phyloP scores from a whole-genome alignment of 176 grass and related monocot species.

The Oryza coarctata region DNA sequence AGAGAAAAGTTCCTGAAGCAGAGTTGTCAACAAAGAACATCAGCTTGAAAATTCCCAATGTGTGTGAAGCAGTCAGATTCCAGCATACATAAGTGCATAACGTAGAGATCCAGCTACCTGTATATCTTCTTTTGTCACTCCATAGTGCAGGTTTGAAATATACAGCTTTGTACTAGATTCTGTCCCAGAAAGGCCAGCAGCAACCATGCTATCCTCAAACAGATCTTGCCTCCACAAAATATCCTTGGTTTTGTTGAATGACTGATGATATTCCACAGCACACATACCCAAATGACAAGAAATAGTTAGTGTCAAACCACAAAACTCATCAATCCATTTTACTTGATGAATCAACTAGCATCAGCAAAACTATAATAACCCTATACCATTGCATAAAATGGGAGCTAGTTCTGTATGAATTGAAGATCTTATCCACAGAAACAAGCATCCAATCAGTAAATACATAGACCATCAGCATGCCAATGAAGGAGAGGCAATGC shows the following conservation, averaged over 20 bases:
- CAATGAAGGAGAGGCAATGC: constrained; percentile 40
- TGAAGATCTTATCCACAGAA: constrained; percentile 48
- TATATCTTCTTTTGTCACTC: constrained; percentile 92
- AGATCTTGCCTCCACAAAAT: constrained; percentile 79
- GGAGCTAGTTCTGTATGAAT: constrained; percentile 35
- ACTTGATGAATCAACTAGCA: constrained; percentile 48
- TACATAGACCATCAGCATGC: constrained; percentile 40
- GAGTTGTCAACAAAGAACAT: constrained; percentile 46
- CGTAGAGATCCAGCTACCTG: constrained; percentile 59
- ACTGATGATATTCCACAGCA: constrained; percentile 71
- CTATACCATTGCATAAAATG: constrained; percentile 45
- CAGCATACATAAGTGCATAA: constrained; percentile 22
- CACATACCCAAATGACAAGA: constrained; percentile 45
- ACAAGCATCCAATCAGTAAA: constrained; percentile 37
- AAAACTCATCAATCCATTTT: constrained; percentile 40
- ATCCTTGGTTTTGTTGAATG: constrained; percentile 86
- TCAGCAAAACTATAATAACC: constrained; percentile 39
- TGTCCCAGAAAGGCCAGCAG: constrained; percentile 65
- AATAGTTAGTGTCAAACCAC: constrained; percentile 56
- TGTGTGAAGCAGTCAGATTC: constrained; percentile 12
- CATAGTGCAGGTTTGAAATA: constrained; percentile 95
- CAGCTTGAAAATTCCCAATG: constrained; percentile 40
- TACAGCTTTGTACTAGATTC: constrained; percentile 90
- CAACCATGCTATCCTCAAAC: constrained; percentile 80
- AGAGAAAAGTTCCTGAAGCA: constrained; percentile 82